A percentile compares a stretch with the other conserved stretches of the same genome.
phyloP scores from a whole-genome alignment of 345 rosid species.

The Rhodamnia rubescens region DNA sequence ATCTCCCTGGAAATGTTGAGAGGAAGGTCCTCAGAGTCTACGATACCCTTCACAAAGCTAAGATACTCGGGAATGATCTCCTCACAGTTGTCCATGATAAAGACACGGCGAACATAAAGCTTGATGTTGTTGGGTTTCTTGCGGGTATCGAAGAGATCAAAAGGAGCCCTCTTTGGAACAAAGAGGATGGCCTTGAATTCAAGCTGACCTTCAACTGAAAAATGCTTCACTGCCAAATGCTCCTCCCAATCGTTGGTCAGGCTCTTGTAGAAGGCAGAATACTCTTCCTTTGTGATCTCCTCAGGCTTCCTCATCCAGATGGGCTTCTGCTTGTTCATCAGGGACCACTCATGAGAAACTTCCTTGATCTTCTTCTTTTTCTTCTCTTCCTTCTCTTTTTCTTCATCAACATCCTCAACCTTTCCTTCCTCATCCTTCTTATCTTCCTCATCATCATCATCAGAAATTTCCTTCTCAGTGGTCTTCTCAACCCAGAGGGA shows the following conservation, averaged over 20 bases:
- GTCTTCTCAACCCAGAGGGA: slow-evolving; percentile 1
- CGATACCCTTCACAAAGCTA: not conserved
- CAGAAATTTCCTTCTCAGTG: not conserved
- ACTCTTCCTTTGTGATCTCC: slow-evolving; percentile 73
- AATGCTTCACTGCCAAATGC: slow-evolving; percentile 73
- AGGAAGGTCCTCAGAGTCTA: not conserved
- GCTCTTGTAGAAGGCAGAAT: slow-evolving; percentile 86
- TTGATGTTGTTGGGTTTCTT: slow-evolving; percentile 86
- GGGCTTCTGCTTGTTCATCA: slow-evolving; percentile 84
- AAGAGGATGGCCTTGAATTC: slow-evolving; percentile 84
- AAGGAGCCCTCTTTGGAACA: slow-evolving; percentile 82
- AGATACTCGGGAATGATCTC: not conserved
- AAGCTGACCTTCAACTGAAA: slow-evolving; percentile 78
- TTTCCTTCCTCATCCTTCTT: slow-evolving; percentile 15
- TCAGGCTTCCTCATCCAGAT: slow-evolving; percentile 94
- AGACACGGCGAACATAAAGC: slow-evolving; percentile 78
- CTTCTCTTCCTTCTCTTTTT: slow-evolving; percentile 27
- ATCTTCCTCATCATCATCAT: slow-evolving; percentile 15
- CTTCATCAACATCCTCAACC: slow-evolving; percentile 19
- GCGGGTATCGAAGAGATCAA: slow-evolving; percentile 75
- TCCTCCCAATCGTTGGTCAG: slow-evolving; percentile 86
- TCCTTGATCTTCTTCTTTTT: slow-evolving; percentile 91
- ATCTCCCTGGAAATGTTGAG: not conserved
- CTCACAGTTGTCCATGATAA: slow-evolving; percentile 77
- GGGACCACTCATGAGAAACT: slow-evolving; percentile 72